Evolutionary conservation across 208 protist genomes (phyloP), one percentile per base, ranked within the genome.

Genomic region (Histomonas meleagridis): DNA sequence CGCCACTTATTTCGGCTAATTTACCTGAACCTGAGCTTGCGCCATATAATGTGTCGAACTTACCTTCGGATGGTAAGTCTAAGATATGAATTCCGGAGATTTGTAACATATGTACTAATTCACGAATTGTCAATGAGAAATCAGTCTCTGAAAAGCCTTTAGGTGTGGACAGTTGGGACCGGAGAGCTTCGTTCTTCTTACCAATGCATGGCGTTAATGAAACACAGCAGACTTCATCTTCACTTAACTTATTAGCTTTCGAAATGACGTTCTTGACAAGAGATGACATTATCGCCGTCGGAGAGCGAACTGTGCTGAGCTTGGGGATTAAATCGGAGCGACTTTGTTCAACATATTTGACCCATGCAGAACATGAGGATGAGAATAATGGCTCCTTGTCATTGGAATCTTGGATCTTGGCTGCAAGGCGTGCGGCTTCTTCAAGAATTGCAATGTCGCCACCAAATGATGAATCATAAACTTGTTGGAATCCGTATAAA

Each of bases 371-470:
- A 76, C 93, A 94, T 48, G 86, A 93, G 0, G 92, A 93, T 60
- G 90, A 93, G 55, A 94, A 93, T 43, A 94, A 62, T 35, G 93
- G 93, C 18, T 60, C 53, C 7, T 60, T 18, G 18, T 7, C 18
- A 60, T 60, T 60, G 7, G 92, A 57, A 53, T 46, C 93, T 79
- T 79, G 51, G 35, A 38, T 53, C 1, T 92, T 53, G 46, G 92
- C 69, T 0, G 92, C n/a, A n/a, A 94, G 81, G 55, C 93, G 92
- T 57, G 0, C n/a, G 12, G 81, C 92, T 86, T 94, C 93, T 91
- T 94, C 93, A 65, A 94, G 49, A 49, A 94, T 93, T 3, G 92
- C 94, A 26, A 94, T n/a, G n/a, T 94, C 93, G 38, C 90, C 93
- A 1, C 60, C 51, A 76, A 92, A 94, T 38, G 93, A 92, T 14